These are phyloP conservation scores for Graphilbum sp. DNA, from an alignment of 2,329 filamentous ascomycete species.

Conservation along the genomic window DNA sequence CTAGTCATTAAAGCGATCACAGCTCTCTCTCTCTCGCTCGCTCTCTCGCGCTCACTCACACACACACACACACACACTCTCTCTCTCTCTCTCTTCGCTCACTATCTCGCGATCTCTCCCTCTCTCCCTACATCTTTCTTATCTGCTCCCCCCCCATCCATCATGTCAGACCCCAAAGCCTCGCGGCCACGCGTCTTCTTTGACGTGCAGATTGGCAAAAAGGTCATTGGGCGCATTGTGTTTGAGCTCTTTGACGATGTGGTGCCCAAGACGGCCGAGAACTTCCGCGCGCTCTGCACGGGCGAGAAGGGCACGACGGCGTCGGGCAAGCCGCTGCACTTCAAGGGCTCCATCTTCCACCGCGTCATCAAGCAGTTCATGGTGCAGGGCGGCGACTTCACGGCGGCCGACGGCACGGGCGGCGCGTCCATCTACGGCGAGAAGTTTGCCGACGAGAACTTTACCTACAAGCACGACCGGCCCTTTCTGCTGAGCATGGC, in stretches of 20 bases:
- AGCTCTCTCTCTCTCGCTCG: no score
- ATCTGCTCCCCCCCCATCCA: background rate
- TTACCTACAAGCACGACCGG: conserved; percentile 76
- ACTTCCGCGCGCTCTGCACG: conserved; percentile 88
- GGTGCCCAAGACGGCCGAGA: conserved; percentile 89
- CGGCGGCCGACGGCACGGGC: conserved; percentile 81
- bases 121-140: background rate
- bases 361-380: conserved; percentile 98
- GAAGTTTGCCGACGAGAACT: conserved; percentile 97
- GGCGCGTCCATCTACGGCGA: conserved; percentile 95
- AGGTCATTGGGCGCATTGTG: conserved; percentile 58
- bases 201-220: conserved; percentile 69
- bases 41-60: no score
- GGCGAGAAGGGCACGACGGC: conserved; percentile 82
- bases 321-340: conserved; percentile 71
- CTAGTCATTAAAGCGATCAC: no score
- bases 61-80: no score
- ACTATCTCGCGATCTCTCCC: background rate
- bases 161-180: conserved; percentile 26
- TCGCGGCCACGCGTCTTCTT: conserved; percentile 77
- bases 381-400: conserved; percentile 98
- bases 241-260: conserved; percentile 68
- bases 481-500: conserved; percentile 96
- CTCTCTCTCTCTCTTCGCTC: no score
- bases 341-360: conserved; percentile 88